phyloP scores from a whole-genome alignment of 495 filamentous ascomycete species.

The Trypethelium eluteriae region DNA sequence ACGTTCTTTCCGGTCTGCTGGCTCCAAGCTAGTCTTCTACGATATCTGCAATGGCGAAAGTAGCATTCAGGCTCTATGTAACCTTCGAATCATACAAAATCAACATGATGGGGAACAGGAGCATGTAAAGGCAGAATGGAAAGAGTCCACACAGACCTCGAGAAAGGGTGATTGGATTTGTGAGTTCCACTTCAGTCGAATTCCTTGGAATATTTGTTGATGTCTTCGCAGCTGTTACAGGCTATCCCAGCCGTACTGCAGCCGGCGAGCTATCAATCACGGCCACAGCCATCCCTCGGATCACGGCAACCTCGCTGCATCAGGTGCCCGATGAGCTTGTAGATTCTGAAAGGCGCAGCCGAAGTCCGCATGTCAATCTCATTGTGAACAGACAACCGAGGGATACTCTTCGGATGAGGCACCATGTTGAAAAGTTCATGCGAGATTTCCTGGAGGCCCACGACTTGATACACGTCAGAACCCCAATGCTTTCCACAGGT shows the following conservation, averaged over 20 bases:
- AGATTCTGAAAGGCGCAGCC: slow-evolving; percentile 57
- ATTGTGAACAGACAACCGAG: slow-evolving; percentile 57
- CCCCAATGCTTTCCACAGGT: slow-evolving; percentile 69
- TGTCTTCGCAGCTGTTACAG: slow-evolving; percentile 43
- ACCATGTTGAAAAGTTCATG: slow-evolving; percentile 64
- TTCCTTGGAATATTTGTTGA: slow-evolving; percentile 17
- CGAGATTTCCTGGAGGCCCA: slow-evolving; percentile 63
- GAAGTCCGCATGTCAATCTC: slow-evolving; percentile 72
- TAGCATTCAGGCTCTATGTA: slow-evolving; percentile 65
- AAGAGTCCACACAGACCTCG: slow-evolving; percentile 49
- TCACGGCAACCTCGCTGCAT: slow-evolving; percentile 71
- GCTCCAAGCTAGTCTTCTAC: slow-evolving; percentile 74
- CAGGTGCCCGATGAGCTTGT: slow-evolving; percentile 58
- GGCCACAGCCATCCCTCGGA: slow-evolving; percentile 55
- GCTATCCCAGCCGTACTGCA: slow-evolving; percentile 60
- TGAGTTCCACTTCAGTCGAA: slow-evolving; percentile 38
- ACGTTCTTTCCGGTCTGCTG: slow-evolving; percentile 49
- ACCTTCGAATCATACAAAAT: slow-evolving; percentile 47
- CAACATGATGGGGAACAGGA: slow-evolving; percentile 26
- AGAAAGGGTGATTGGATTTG: slow-evolving; percentile 72
- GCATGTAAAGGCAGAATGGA: slow-evolving; percentile 43
- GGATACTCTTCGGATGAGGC: slow-evolving; percentile 66
- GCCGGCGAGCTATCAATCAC: slow-evolving; percentile 72
- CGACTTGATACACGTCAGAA: slow-evolving; percentile 78
- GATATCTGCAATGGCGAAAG: slow-evolving; percentile 61